A percentile compares a stretch with the other conserved stretches of the same genome.
Evolutionary conservation across 2,329 filamentous ascomycete species (phyloP).

Genomic region (Penicillium sp.): DNA sequence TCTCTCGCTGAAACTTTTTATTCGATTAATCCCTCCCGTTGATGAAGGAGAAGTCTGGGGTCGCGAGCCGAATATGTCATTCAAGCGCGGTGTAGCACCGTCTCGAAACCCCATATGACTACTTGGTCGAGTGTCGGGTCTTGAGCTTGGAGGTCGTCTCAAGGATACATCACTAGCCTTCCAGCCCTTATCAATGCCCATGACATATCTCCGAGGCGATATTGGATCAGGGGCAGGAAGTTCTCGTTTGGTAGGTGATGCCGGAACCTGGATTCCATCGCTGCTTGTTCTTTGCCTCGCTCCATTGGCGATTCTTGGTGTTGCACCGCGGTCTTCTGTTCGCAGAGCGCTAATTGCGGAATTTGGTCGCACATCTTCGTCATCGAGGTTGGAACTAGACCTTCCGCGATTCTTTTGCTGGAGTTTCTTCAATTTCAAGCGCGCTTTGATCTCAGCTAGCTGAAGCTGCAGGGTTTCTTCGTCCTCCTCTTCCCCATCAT

Average conservation of each 20-base stretch:
- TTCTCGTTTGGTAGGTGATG: constrained; percentile 62
- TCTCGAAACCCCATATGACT: constrained; percentile 32
- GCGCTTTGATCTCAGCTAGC: constrained; percentile 83
- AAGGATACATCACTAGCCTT: constrained; percentile 79
- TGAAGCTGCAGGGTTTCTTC: constrained; percentile 87
- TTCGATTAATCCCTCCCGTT: constrained; percentile 26
- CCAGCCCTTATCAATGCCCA: constrained; percentile 88
- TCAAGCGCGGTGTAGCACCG: constrained; percentile 24
- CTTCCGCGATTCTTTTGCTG: constrained; percentile 54
- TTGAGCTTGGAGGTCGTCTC: constrained; percentile 59
- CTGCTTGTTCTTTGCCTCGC: constrained; percentile 17
- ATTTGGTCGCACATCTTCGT: constrained; percentile 25
- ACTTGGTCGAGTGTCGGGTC: constrained; percentile 28
- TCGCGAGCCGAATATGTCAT: constrained; percentile 22
- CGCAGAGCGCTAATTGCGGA: constrained; percentile 27
- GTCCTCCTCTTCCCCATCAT: constrained; percentile 68
- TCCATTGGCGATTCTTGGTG: constrained; percentile 14
- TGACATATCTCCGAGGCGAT: constrained; percentile 73
- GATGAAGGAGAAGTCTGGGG: constrained; percentile 27
- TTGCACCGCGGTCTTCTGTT: constrained; percentile 15
- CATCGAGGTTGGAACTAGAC: constrained; percentile 21
- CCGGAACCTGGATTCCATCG: constrained; percentile 67
- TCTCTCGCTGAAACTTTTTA: constrained; percentile 77
- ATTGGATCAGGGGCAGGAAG: constrained; percentile 53
- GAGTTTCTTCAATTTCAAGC: constrained; percentile 80